Base-by-base conservation (phyloP, 139 green algal genomes). In the Volvox reticuliferus region DNA sequence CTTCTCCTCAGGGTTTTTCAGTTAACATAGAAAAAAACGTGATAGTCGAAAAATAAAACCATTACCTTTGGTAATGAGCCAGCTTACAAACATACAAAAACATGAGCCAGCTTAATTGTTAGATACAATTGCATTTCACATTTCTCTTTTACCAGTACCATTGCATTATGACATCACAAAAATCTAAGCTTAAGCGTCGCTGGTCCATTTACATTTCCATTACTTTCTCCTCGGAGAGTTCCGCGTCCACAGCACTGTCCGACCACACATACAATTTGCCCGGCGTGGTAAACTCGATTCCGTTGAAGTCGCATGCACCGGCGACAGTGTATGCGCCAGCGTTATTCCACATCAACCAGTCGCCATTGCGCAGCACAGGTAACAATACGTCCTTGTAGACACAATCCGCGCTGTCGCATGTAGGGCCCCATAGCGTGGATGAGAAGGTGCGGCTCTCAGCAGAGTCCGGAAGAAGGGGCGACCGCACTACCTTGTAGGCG, bases 291-390 rank as follows among this genome's bases (percentile, higher is more conserved):
- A 94, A 92, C 82, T 92, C 93, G 21, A 96, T 96, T 55, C 94
- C 85, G 80, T 98, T 98, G 92, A 98, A 98, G 91, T 97, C 94
- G 81, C 94, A 97, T 3, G 97, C 97, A 28, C 97, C 98, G 26
- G 96, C 95, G 1, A 98, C 90, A 1, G 98, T 99, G 95, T 99
- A 99, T 6, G 98, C 98, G 35, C 98, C 98, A 87, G 98, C 98
- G 87, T 96, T 94, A 33, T 96, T 93, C 93, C 99, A 99, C 71
- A 98, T 89, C 76, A 99, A 93, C 96, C 97, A 99, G 93, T 99
- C 98, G n/a, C 98, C 98, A 67, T 96, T 95, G 55, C 93, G 94
- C 88, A 99, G 92, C 88, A 96, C 86, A 2, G 98, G 98, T 89
- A 99, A 91, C 65, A 79, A 88, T 50, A 95, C 93, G 87, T 98